Base-by-base conservation (phyloP, 1,284 basidiomycete genomes). In the Trametes pubescens region DNA sequence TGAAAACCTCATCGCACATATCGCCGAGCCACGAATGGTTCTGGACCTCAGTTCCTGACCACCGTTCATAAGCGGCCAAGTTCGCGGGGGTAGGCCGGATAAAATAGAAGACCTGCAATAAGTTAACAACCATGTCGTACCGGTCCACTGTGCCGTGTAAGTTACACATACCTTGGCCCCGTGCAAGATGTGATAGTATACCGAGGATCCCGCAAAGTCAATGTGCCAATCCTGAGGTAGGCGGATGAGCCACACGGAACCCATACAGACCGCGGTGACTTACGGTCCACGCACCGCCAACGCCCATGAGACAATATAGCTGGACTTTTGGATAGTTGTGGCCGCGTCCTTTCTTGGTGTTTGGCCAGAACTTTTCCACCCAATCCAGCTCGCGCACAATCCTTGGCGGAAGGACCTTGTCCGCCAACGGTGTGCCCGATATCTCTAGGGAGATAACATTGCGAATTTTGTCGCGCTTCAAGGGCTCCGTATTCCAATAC, bases 281-380 rank as follows among this genome's bases (percentile, higher is more conserved):
- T 69, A 94, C 96, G 65, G 97, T 98, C 94, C 96, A 98, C 37
- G 95, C 95, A 66, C 86, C 84, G 24, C 81, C 82, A 16, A 89
- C 92, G 57, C 94, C 91, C 94, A 99, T 98, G 65, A 99, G 80
- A 73, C 96, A 98, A 76, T 99, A 99, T 49, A 98, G 79, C 74
- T 98, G 95, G 5, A 99, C 97, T 72, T 98, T 97, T 7, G 97
- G 97, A 77, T 94, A 98, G 51, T 81, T 73, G 65, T 92, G 85
- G 0, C 89, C 89, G 69, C 88, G 88, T 21, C 91, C 90, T 72
- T 87, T 90, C 69, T 86, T 85, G 57, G 85, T 87, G 65, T 80
- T 82, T 0, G 94, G 95, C 97, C 97, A 99, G 76, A 90, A 94
- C 69, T 92, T 94, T 74, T 98, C 95, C 11, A 98, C 96, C 97